Evolutionary conservation across 1,284 basidiomycete genomes (phyloP).

Genomic region (Porogramme epimiltina): DNA sequence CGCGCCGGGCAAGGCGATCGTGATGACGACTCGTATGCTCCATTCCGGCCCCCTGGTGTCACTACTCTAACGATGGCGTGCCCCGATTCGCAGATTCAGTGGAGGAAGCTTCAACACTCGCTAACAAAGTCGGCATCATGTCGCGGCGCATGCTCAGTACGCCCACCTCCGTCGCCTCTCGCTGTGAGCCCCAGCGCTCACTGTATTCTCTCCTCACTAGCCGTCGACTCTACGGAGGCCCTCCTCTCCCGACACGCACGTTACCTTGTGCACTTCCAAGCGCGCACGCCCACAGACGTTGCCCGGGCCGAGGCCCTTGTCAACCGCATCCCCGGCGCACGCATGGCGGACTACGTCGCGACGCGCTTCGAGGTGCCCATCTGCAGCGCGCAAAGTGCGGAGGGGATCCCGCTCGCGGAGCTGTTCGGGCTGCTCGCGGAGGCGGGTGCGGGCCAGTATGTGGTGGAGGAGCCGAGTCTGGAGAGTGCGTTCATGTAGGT

Average conservation of each 20-base stretch:
- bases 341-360: constrained; percentile 73
- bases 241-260: constrained; percentile 68
- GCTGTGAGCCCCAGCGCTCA: not conserved
- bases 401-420: constrained; percentile 49
- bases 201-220: constrained; percentile 28
- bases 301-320: constrained; percentile 60
- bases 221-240: constrained; percentile 67
- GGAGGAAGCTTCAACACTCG: constrained; percentile 82
- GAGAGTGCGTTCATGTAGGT: constrained; percentile 79
- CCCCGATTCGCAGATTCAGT: constrained; percentile 59
- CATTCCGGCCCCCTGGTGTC: no score
- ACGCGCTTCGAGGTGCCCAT: constrained; percentile 80
- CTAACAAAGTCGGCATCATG: constrained; percentile 73
- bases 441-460: constrained; percentile 62
- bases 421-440: constrained; percentile 59
- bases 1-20: constrained; percentile 62
- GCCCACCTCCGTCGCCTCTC: constrained; percentile 21
- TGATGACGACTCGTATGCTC: constrained; percentile 68
- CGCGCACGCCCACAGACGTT: constrained; percentile 62
- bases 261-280: constrained; percentile 80
- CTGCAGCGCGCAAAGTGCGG: no score
- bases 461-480: constrained; percentile 66
- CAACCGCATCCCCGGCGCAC: constrained; percentile 60
- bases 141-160: constrained; percentile 67
- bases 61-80: not conserved